Evolutionary conservation across 2,329 filamentous ascomycete species (phyloP).

Genomic region (Trichoderma oligosporum): DNA sequence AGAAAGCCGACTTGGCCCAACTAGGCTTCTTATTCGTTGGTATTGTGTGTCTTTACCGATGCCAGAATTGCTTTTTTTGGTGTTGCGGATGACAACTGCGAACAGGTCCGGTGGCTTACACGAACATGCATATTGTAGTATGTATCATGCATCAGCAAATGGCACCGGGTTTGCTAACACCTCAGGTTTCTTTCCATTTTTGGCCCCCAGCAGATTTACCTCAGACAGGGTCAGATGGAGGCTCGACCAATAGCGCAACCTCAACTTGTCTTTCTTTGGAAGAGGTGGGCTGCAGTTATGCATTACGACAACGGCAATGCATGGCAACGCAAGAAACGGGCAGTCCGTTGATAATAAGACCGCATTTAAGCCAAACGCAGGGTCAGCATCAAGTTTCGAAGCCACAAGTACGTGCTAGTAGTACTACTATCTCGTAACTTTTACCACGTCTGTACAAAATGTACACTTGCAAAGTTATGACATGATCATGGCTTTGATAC

Average conservation of each 20-base stretch:
- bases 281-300: not conserved
- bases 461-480: too few relatives aligned
- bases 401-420: not conserved
- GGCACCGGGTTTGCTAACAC: conserved; percentile 5
- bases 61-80: too few relatives aligned
- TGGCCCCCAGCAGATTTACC: conserved; percentile 1
- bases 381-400: not conserved
- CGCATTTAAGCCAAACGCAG: not conserved
- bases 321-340: not conserved
- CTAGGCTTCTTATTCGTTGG: conserved; percentile 1
- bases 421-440: too few relatives aligned
- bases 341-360: not conserved
- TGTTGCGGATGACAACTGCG: not conserved
- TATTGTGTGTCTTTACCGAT: not conserved
- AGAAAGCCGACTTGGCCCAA: conserved; percentile 16
- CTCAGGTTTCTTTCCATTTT: conserved; percentile 1
- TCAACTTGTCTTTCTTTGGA: conserved; percentile 7
- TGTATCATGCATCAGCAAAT: conserved; percentile 10
- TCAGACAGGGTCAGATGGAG: conserved; percentile 5
- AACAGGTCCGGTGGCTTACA: not conserved
- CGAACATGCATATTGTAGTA: not conserved
- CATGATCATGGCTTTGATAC: too few relatives aligned
- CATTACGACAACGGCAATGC: conserved; percentile 12
- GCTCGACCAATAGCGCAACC: conserved; percentile 1
- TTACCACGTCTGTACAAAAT: too few relatives aligned